Base-by-base conservation (phyloP, 371 early-diverging fungal genomes). In the Mortierella sp. region DNA sequence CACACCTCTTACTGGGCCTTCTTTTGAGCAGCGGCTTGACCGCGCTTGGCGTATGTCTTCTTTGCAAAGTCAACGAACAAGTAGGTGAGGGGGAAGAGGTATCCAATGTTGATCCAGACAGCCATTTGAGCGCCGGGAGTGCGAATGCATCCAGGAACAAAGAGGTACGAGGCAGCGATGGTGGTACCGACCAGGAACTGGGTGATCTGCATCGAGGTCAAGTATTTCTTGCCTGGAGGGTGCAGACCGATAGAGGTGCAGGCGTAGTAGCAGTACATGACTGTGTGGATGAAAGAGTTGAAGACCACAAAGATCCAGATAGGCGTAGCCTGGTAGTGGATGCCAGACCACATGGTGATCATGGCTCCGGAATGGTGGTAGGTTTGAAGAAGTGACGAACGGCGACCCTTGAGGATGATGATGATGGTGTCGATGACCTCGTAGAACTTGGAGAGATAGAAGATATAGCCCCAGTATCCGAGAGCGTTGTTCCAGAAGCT, bases 341-440 rank as follows among this genome's bases (percentile, higher is more conserved):
- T 87, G 54, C 91, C 91, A 43, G 89, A 82, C 89, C 85, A 85
- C 84, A 84, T 86, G 59, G 91, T 89, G 67, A 94, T 83, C 81
- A 95, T 94, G 19, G 95, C 95, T 42, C 95, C 95, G 23, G 93
- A 86, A 69, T 95, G 96, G 73, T 95, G 96, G 76, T 94, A 95
- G 56, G 90, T 90, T 80, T 95, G 96, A 65, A 95, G 84, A 30
- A 91, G 86, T 38, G 92, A 92, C 0, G 91, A 86, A 46, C 86
- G 89, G 52, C 92, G 89, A 42, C 91, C 94, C 81, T 95, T 95
- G 65, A 88, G 61, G 53, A 95, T 80, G 63, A 95, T 91, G 71
- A 95, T 94, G 55, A 88, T 85, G 42, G 95, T 95, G 80, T 95
- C 95, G 61, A 95, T 81, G 56, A 95, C 86, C 81, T 95, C 95